These are phyloP conservation scores for Ogataea polymorpha DNA, from an alignment of 805 yeast genomes.

Conservation along the genomic window DNA sequence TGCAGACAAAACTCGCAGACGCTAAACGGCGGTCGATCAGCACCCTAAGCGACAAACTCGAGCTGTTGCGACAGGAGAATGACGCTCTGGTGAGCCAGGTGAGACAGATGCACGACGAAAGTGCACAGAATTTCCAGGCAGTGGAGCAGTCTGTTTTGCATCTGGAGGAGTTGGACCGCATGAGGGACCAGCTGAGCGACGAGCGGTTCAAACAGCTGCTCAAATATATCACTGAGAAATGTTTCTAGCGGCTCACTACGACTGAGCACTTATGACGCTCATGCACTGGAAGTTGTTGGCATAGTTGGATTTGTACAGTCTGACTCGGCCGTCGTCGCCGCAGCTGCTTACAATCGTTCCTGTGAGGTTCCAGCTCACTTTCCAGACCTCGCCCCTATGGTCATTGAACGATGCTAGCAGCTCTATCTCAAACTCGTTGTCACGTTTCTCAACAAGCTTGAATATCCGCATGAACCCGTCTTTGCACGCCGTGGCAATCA, in stretches of 20 bases:
- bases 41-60: conserved; percentile 15
- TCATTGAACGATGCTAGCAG: conserved; percentile 31
- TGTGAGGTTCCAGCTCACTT: conserved; percentile 91
- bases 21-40: conserved; percentile 16
- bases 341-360: conserved; percentile 91
- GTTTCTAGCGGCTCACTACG: conserved; percentile 7
- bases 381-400: conserved; percentile 70
- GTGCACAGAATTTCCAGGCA: conserved; percentile 8
- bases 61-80: conserved; percentile 15
- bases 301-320: conserved; percentile 89
- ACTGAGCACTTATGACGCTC: conserved; percentile 72
- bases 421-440: conserved; percentile 21
- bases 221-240: conserved; percentile 18
- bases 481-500: conserved; percentile 92
- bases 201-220: conserved; percentile 18
- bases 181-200: conserved; percentile 16
- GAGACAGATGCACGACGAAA: conserved; percentile 7
- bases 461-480: conserved; percentile 90
- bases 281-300: conserved; percentile 86
- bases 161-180: conserved; percentile 16
- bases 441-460: conserved; percentile 53
- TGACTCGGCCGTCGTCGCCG: conserved; percentile 90
- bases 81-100: conserved; percentile 12
- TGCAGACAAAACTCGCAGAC: conserved; percentile 15
- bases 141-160: conserved; percentile 10